These are phyloP conservation scores for Cytospora mali DNA, from an alignment of 2,329 filamentous ascomycete species.

Conservation along the genomic window DNA sequence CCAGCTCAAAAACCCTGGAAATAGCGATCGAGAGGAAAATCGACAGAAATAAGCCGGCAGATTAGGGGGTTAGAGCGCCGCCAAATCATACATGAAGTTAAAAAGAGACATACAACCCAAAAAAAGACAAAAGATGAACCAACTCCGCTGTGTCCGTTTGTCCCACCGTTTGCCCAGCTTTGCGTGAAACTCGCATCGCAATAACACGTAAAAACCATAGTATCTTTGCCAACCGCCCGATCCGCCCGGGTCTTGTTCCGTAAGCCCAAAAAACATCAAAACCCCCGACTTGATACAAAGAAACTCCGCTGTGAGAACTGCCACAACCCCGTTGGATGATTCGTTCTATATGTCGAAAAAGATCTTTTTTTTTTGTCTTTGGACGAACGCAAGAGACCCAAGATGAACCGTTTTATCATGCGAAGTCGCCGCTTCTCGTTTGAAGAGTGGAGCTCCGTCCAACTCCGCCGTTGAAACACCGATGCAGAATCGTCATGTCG, in stretches of 20 bases:
- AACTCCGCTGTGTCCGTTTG: conserved; percentile 28
- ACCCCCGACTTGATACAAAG: conserved; percentile 40
- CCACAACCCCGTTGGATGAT: conserved; percentile 40
- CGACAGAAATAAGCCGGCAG: conserved; percentile 27
- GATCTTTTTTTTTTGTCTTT: conserved; percentile 46
- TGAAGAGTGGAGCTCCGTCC: conserved; percentile 37
- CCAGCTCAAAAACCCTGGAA: conserved; percentile 25
- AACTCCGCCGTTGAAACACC: conserved; percentile 52
- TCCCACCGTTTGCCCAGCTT: conserved; percentile 25
- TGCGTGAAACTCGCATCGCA: conserved; percentile 24
- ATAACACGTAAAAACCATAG: conserved; percentile 24
- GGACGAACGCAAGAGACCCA: conserved; percentile 51
- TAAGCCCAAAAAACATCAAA: conserved; percentile 28
- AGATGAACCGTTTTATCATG: conserved; percentile 52
- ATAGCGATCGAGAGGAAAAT: conserved; percentile 23
- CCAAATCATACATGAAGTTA: conserved; percentile 27
- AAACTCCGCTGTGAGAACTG: conserved; percentile 35
- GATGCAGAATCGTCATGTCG: conserved; percentile 44
- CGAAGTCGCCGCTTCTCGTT: conserved; percentile 42
- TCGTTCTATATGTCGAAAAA: conserved; percentile 54
- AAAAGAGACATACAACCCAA: conserved; percentile 27
- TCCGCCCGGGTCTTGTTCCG: conserved; percentile 28
- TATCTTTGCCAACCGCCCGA: conserved; percentile 28
- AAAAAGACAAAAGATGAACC: conserved; percentile 19
- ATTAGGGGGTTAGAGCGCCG: conserved; percentile 27